Conservation (phyloP, 1,284 basidiomycete genomes). For the Athelia sp. region DNA sequence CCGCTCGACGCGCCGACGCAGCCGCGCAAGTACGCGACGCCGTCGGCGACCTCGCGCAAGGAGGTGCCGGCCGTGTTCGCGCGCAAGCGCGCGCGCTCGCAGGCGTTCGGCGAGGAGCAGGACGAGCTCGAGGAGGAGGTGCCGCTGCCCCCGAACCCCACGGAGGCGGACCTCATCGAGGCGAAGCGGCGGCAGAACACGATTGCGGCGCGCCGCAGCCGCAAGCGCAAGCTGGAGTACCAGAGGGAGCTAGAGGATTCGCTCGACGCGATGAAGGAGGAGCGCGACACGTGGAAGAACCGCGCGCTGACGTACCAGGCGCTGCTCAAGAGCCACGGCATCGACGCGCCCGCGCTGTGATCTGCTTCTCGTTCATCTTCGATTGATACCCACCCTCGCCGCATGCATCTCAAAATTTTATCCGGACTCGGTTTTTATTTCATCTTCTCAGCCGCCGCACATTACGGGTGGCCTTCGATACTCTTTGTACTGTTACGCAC, state of each 20-base stretch:
- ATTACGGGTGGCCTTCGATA: constrained; percentile 36
- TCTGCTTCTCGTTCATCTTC: constrained; percentile 17
- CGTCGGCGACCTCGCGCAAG: constrained; percentile 10
- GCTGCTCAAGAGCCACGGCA: constrained; percentile 41
- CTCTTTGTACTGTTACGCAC: constrained; percentile 31
- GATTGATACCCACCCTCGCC: constrained; percentile 18
- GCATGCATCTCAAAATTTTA: constrained; percentile 10
- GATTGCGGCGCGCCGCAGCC: too few species aligned
- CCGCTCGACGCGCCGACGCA: constrained; percentile 12
- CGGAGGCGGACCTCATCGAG: too few species aligned
- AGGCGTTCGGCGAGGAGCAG: too few species aligned
- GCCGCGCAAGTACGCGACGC: too few species aligned
- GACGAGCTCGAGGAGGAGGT: too few species aligned
- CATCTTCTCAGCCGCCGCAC: constrained; percentile 3
- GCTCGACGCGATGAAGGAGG: constrained; percentile 40
- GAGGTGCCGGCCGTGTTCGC: too few species aligned
- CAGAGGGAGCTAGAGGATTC: constrained; percentile 42
- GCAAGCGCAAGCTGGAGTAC: too few species aligned
- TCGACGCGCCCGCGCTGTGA: constrained; percentile 36
- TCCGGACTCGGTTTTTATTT: constrained; percentile 7
- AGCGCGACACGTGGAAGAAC: constrained; percentile 54
- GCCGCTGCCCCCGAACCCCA: too few species aligned
- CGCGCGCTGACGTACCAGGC: constrained; percentile 43
- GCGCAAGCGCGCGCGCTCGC: too few species aligned
- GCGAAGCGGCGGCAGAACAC: too few species aligned